These are phyloP conservation scores for Penicillium griseofulvum DNA, from an alignment of 2,329 filamentous ascomycete species.

Conservation along the genomic window DNA sequence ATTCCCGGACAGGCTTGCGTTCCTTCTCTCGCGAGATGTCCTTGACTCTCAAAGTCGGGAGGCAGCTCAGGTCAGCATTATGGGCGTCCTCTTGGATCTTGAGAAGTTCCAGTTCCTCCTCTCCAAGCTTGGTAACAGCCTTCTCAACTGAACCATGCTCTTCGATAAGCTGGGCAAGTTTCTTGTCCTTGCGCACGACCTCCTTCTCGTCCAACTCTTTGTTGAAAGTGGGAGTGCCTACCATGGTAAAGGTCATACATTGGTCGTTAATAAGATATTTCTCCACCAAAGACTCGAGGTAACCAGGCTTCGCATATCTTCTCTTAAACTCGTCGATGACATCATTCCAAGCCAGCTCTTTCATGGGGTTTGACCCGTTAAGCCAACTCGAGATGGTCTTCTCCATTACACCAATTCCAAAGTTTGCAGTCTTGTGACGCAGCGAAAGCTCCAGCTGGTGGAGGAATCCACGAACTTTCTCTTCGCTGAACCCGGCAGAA, in stretches of 20 bases:
- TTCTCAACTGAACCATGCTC: constrained; percentile 68
- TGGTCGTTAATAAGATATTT: constrained; percentile 89
- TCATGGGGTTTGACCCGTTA: constrained; percentile 88
- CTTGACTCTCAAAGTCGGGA: constrained; percentile 82
- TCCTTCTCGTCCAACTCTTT: constrained; percentile 76
- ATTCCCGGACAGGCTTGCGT: constrained; percentile 63
- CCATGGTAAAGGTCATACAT: constrained; percentile 90
- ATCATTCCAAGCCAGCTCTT: constrained; percentile 87
- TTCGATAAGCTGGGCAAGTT: constrained; percentile 68
- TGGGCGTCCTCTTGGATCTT: constrained; percentile 80
- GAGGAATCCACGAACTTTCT: constrained; percentile 89
- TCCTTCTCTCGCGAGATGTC: constrained; percentile 84
- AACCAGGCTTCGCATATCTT: constrained; percentile 70
- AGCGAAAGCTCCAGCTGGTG: constrained; percentile 90
- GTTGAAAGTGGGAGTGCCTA: constrained; percentile 72
- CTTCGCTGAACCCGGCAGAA: constrained; percentile 76
- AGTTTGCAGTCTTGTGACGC: constrained; percentile 95
- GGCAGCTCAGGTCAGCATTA: constrained; percentile 77
- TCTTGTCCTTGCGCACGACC: constrained; percentile 66
- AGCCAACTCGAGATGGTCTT: constrained; percentile 92
- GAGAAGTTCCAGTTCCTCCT: constrained; percentile 76
- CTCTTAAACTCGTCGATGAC: constrained; percentile 79
- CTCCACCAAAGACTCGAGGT: constrained; percentile 79
- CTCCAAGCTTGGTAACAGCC: constrained; percentile 68
- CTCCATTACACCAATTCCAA: constrained; percentile 87